phyloP scores from a whole-genome alignment of 441 rosid genomes.

The Adansonia gregorii region DNA sequence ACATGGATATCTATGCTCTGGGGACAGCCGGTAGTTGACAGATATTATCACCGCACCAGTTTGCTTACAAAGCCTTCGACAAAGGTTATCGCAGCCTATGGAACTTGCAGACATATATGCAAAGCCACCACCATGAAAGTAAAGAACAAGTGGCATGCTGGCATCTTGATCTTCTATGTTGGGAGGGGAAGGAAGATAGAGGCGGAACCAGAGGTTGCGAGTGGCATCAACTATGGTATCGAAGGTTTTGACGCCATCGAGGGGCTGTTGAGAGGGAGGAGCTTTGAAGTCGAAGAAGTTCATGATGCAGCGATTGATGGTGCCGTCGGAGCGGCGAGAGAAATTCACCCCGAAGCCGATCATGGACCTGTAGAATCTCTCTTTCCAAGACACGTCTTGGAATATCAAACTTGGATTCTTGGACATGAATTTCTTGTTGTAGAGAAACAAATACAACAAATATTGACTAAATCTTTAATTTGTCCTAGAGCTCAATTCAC shows the following conservation, averaged over 20 bases:
- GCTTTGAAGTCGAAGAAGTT: conserved; percentile 29
- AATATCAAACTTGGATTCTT: too few species aligned
- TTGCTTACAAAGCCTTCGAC: conserved; percentile 27
- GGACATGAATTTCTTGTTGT: neutral
- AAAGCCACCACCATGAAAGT: conserved; percentile 44
- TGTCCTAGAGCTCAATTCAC: neutral
- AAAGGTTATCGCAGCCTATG: conserved; percentile 22
- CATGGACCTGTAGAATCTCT: neutral
- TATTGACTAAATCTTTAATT: neutral
- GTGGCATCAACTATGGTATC: conserved; percentile 26
- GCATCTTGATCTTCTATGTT: neutral
- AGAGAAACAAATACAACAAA: neutral
- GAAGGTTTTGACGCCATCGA: conserved; percentile 20
- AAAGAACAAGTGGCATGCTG: conserved; percentile 33
- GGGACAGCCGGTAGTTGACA: conserved; percentile 40
- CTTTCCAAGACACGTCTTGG: conserved; percentile 7
- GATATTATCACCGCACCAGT: conserved; percentile 31
- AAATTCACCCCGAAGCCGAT: neutral
- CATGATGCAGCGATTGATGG: conserved; percentile 22
- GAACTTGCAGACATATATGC: conserved; percentile 28
- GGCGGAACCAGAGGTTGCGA: conserved; percentile 33
- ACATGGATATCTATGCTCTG: conserved; percentile 37
- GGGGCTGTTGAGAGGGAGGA: conserved; percentile 19
- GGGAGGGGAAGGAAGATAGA: conserved; percentile 1
- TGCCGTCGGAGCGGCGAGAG: conserved; percentile 24